phyloP scores from a whole-genome alignment of 2,329 filamentous ascomycete species.

The Aspergillus oerlinghausenensis region DNA sequence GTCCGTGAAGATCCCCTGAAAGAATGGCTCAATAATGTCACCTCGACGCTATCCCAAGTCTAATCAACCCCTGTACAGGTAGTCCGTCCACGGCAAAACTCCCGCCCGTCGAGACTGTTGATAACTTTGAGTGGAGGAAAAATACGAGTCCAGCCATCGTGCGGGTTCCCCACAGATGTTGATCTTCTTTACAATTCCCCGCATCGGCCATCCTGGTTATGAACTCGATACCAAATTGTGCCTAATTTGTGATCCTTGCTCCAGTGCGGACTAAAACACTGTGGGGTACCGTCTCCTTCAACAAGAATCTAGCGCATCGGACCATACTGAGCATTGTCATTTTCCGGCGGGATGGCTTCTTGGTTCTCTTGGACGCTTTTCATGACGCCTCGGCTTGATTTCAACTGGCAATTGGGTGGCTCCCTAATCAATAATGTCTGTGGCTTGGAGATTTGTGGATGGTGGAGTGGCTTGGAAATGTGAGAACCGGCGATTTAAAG shows the following conservation, averaged over 20 bases:
- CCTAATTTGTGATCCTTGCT: neutral
- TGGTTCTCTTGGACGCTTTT: neutral
- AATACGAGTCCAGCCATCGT: neutral
- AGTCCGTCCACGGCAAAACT: conserved; percentile 1
- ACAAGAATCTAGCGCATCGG: neutral
- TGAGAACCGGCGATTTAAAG: neutral
- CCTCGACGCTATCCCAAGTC: neutral
- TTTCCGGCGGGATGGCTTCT: neutral
- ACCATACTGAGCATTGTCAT: neutral
- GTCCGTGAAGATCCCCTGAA: no score
- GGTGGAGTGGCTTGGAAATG: neutral
- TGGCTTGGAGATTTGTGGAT: neutral
- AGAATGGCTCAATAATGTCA: no score
- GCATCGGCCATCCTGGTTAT: neutral
- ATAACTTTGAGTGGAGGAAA: conserved; percentile 7
- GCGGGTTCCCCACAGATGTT: neutral
- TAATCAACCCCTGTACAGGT: neutral
- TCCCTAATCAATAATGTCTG: neutral
- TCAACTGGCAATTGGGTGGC: neutral
- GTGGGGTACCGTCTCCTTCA: neutral
- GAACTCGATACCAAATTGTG: neutral
- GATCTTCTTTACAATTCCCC: neutral
- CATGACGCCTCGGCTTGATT: neutral
- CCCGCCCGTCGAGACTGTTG: neutral
- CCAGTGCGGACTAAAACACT: neutral